These are phyloP conservation scores for Lecanosticta acicola DNA, from an alignment of 2,329 filamentous ascomycete genomes.

Conservation along the genomic window DNA sequence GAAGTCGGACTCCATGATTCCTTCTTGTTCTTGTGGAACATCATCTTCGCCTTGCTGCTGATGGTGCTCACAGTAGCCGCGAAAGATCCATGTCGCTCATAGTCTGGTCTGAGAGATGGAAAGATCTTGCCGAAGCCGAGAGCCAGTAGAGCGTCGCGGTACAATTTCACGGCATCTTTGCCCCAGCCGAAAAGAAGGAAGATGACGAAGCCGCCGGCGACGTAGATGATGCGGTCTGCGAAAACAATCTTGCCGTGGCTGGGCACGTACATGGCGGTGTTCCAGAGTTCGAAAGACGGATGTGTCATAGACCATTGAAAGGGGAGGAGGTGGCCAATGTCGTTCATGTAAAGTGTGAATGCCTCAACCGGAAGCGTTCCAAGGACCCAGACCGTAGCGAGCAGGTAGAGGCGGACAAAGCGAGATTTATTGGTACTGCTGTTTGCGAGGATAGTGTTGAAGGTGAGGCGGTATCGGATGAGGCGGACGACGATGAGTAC, in stretches of 20 bases:
- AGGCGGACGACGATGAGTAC: conserved; percentile 58
- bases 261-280: conserved; percentile 44
- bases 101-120: conserved; percentile 13
- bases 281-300: conserved; percentile 38
- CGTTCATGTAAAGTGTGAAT: conserved; percentile 47
- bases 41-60: conserved; percentile 25
- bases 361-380: conserved; percentile 50
- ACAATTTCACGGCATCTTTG: conserved; percentile 53
- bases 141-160: conserved; percentile 42
- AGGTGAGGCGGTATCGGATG: conserved; percentile 53
- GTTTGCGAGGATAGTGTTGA: conserved; percentile 51
- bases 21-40: conserved; percentile 11
- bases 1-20: conserved; percentile 8
- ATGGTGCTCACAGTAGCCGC: conserved; percentile 19
- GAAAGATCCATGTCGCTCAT: conserved; percentile 4
- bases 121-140: conserved; percentile 36
- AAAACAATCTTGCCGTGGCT: conserved; percentile 39
- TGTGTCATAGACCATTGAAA: conserved; percentile 48
- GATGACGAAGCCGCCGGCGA: conserved; percentile 49
- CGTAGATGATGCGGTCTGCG: conserved; percentile 55
- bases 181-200: conserved; percentile 64
- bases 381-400: conserved; percentile 48
- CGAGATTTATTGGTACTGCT: conserved; percentile 53
- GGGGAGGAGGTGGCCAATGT: conserved; percentile 24
- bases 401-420: conserved; percentile 57